phyloP scores from a whole-genome alignment of 805 yeast species.

The Starmerella lactis-condensi region DNA sequence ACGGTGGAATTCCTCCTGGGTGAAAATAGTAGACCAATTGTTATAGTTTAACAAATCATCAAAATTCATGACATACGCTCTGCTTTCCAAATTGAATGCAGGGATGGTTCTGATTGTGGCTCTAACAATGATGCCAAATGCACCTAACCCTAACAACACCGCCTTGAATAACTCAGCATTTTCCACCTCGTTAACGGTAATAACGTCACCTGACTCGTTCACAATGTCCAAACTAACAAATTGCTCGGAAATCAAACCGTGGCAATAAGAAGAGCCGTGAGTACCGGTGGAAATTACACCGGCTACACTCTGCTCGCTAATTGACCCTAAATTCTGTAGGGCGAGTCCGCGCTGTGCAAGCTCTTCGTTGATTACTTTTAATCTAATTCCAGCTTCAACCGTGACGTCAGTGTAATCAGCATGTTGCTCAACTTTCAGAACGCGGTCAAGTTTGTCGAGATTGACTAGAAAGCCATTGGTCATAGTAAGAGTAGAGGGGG shows the following conservation, averaged over 20 bases:
- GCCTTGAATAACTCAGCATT: slow-evolving; percentile 57
- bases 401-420: slow-evolving; percentile 74
- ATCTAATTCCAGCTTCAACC: slow-evolving; percentile 82
- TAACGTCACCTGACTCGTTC: slow-evolving; percentile 54
- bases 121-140: slow-evolving; percentile 72
- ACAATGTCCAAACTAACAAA: slow-evolving; percentile 60
- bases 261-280: slow-evolving; percentile 86
- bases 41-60: slow-evolving; percentile 41
- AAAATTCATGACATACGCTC: slow-evolving; percentile 65
- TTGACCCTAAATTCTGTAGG: slow-evolving; percentile 80
- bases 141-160: slow-evolving; percentile 70
- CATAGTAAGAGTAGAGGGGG: slow-evolving; percentile 83
- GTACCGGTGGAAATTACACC: slow-evolving; percentile 96
- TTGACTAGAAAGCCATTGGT: slow-evolving; percentile 76
- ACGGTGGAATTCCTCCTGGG: slow-evolving; percentile 74
- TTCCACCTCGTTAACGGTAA: slow-evolving; percentile 47
- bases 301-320: slow-evolving; percentile 80
- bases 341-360: slow-evolving; percentile 52
- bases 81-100: slow-evolving; percentile 56
- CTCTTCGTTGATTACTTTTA: slow-evolving; percentile 52
- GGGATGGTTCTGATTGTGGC: slow-evolving; percentile 79
- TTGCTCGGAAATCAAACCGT: slow-evolving; percentile 78
- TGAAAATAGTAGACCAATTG: slow-evolving; percentile 64
- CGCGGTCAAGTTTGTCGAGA: slow-evolving; percentile 52
- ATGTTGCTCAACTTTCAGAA: slow-evolving; percentile 32